These are phyloP conservation scores for Ceratobasidium sp. DNA, from an alignment of 1,284 basidiomycete genomes.

Conservation along the genomic window DNA sequence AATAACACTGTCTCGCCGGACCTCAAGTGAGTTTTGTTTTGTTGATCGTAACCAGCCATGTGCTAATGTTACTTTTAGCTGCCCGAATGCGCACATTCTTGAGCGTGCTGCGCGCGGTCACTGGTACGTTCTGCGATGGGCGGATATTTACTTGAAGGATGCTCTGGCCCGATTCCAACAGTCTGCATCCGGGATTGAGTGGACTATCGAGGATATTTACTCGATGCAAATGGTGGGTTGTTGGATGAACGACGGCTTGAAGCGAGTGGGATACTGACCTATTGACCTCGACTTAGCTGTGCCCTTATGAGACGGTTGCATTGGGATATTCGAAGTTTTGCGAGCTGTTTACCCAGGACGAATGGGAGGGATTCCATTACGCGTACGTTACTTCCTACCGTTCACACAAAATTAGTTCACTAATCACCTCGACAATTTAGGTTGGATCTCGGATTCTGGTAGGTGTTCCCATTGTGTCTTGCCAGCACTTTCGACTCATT, in stretches of 20 bases:
- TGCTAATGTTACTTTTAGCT: slow-evolving; percentile 13
- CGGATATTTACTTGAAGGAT: slow-evolving; percentile 75
- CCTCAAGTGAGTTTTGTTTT: neutral
- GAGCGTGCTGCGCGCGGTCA: slow-evolving; percentile 49
- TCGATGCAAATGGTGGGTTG: slow-evolving; percentile 64
- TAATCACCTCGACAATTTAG: slow-evolving; percentile 51
- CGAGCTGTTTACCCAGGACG: slow-evolving; percentile 87
- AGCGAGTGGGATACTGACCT: slow-evolving; percentile 43
- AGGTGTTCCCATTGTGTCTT: slow-evolving; percentile 22
- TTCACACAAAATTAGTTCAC: neutral
- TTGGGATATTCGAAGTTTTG: slow-evolving; percentile 93
- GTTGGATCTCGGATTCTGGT: slow-evolving; percentile 66
- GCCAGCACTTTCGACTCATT: neutral
- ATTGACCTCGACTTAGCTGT: slow-evolving; percentile 61
- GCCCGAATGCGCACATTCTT: slow-evolving; percentile 43
- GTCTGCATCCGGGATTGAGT: slow-evolving; percentile 72
- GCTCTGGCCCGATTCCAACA: slow-evolving; percentile 74
- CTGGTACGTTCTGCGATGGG: slow-evolving; percentile 66
- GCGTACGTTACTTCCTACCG: slow-evolving; percentile 64
- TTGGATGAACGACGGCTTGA: too few species aligned
- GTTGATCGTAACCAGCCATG: neutral
- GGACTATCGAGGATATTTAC: slow-evolving; percentile 80
- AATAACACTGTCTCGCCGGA: neutral
- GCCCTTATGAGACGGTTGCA: slow-evolving; percentile 92
- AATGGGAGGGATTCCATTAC: slow-evolving; percentile 92